Conservation (phyloP, 73 alveolate genomes). For the Blepharisma stoltei region DNA sequence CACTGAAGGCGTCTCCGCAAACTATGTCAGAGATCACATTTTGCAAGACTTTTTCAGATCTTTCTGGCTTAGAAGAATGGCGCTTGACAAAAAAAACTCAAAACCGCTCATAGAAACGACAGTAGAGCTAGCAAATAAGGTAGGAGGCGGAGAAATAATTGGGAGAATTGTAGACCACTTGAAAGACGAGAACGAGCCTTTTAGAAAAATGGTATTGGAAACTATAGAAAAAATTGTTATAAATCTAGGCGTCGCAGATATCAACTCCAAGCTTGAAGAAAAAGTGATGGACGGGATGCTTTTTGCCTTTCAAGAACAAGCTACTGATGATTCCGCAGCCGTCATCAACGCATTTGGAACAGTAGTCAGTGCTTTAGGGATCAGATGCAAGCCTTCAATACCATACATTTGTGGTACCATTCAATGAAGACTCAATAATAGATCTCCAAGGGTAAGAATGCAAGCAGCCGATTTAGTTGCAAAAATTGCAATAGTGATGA, state of each 20-base stretch:
- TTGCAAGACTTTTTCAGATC: conserved; percentile 45
- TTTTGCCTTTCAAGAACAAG: conserved; percentile 95
- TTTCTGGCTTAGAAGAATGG: conserved; percentile 87
- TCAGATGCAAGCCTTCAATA: conserved; percentile 94
- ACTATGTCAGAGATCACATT: conserved; percentile 89
- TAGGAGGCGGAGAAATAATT: conserved; percentile 96
- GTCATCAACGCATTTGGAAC: conserved; percentile 99
- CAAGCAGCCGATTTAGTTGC: conserved; percentile 99
- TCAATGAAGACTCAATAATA: conserved; percentile 98
- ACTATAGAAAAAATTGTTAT: conserved; percentile 96
- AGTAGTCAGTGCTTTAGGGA: conserved; percentile 97
- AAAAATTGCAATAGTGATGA: conserved; percentile 97
- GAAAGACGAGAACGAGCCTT: conserved; percentile 96
- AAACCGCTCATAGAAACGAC: conserved; percentile 98
- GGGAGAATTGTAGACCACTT: conserved; percentile 86
- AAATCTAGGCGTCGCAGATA: conserved; percentile 96
- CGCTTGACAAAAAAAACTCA: conserved; percentile 94
- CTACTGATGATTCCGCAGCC: conserved; percentile 91
- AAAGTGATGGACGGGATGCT: conserved; percentile 97
- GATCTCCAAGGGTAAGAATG: conserved; percentile 96
- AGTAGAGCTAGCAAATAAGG: conserved; percentile 98
- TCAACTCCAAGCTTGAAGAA: conserved; percentile 94
- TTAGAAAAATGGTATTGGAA: conserved; percentile 98
- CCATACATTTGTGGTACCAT: conserved; percentile 97
- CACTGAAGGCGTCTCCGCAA: conserved; percentile 97